These are phyloP conservation scores for Spathaspora sp. DNA, from an alignment of 805 yeast genomes.

Conservation along the genomic window DNA sequence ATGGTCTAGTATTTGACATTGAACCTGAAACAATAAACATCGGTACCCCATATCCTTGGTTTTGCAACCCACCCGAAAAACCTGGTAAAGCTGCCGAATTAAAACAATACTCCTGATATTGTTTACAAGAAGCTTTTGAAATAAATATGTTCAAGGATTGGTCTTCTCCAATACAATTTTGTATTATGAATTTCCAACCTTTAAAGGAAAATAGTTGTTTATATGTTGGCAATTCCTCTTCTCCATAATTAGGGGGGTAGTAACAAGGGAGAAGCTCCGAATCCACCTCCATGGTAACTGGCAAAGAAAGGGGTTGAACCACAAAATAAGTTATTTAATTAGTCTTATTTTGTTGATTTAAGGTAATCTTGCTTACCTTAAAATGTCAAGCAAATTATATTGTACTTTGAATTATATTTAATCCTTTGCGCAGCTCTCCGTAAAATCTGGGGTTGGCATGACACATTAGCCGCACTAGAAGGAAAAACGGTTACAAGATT, in stretches of 20 bases:
- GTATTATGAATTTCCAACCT: neutral
- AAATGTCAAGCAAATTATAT: too few relatives aligned
- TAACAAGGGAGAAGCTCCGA: neutral
- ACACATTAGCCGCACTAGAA: too few relatives aligned
- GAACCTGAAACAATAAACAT: constrained; percentile 7
- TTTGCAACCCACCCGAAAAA: neutral
- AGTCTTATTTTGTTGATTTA: too few relatives aligned
- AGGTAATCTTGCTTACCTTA: too few relatives aligned
- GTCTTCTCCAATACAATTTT: neutral
- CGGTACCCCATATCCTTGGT: constrained; percentile 7
- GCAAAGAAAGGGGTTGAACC: neutral
- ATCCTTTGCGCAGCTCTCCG: too few relatives aligned
- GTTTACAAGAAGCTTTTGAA: neutral
- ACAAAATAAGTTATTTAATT: too few relatives aligned
- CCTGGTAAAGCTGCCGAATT: neutral
- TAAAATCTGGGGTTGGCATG: too few relatives aligned
- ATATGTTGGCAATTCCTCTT: neutral
- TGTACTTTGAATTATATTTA: too few relatives aligned
- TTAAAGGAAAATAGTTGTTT: neutral
- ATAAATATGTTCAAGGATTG: neutral
- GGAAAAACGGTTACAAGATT: too few relatives aligned
- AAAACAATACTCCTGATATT: neutral
- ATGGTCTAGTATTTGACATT: neutral
- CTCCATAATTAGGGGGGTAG: neutral
- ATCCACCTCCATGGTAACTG: neutral